These are phyloP conservation scores for Bryoglossum gracile DNA, from an alignment of 495 filamentous ascomycete genomes.

Conservation along the genomic window DNA sequence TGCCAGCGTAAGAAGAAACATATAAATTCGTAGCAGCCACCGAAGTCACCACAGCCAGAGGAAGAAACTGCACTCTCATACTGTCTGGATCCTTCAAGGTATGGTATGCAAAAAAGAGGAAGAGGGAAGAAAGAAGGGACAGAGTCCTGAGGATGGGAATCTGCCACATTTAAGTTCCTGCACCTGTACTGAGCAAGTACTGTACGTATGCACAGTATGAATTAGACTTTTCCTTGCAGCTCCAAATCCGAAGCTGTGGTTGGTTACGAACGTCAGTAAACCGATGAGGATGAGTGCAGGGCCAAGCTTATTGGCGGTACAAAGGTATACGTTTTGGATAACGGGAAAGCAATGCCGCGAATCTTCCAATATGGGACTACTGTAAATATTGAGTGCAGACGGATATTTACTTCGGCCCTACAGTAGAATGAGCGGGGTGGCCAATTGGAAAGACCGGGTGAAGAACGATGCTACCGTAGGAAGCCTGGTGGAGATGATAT, in stretches of 20 bases:
- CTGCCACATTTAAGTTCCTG: slow-evolving; percentile 13
- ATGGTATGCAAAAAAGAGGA: neutral
- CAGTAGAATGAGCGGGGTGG: neutral
- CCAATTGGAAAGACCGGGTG: neutral
- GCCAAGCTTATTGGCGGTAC: neutral
- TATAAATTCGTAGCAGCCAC: slow-evolving; percentile 42
- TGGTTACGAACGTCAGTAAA: neutral
- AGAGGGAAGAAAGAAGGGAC: neutral
- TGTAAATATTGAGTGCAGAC: neutral
- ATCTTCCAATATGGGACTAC: neutral
- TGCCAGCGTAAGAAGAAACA: slow-evolving; percentile 54
- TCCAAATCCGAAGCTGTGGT: too few relatives aligned
- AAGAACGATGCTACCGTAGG: too few relatives aligned
- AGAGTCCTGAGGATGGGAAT: slow-evolving; percentile 1
- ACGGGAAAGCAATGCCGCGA: neutral
- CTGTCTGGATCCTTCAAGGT: neutral
- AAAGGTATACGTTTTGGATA: neutral
- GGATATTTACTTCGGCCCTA: too few relatives aligned
- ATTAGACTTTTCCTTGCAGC: too few relatives aligned
- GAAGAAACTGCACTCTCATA: slow-evolving; percentile 5
- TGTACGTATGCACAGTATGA: neutral
- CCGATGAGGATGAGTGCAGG: neutral
- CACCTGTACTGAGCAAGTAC: neutral
- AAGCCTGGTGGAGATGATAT: too few relatives aligned
- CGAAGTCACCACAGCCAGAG: slow-evolving; percentile 9